Evolutionary conservation across 306 rosid genomes (phyloP).

Genomic region (Castanea crenata): DNA sequence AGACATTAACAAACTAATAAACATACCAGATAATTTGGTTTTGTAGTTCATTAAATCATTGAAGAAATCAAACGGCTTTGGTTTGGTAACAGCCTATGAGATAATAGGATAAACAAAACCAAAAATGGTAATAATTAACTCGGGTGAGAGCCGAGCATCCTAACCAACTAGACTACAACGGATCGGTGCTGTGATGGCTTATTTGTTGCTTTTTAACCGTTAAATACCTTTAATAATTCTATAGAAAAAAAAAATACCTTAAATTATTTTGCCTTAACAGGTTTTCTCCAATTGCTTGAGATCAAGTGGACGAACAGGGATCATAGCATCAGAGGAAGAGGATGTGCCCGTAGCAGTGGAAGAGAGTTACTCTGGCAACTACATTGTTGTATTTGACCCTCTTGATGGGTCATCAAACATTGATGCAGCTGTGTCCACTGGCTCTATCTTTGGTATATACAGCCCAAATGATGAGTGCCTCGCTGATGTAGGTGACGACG

Average conservation of each 20-base stretch:
- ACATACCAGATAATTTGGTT: background rate
- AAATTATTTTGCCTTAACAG: slow-evolving; percentile 27
- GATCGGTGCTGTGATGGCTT: background rate
- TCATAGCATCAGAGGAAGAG: slow-evolving; percentile 99
- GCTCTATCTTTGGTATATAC: slow-evolving; percentile 95
- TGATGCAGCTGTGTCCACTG: slow-evolving; percentile 96
- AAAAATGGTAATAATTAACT: background rate
- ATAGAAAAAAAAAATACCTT: background rate
- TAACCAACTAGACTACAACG: slow-evolving; percentile 36
- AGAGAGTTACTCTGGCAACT: slow-evolving; percentile 97
- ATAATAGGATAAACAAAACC: background rate
- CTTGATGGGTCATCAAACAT: slow-evolving; percentile 97
- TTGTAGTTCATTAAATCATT: background rate
- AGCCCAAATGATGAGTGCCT: slow-evolving; percentile 96
- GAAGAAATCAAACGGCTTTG: background rate
- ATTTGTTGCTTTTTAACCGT: no score
- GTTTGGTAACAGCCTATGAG: background rate
- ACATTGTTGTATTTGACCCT: slow-evolving; percentile 93
- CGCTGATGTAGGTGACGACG: slow-evolving; percentile 65
- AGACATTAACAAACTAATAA: background rate
- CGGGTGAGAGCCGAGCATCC: slow-evolving; percentile 26
- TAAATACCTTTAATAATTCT: no score
- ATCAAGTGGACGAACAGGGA: slow-evolving; percentile 97
- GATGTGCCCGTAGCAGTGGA: slow-evolving; percentile 99
- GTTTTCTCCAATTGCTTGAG: slow-evolving; percentile 93